Evolutionary conservation across 106 monocot genomes (phyloP).

Genomic region (Platanthera zijinensis): DNA sequence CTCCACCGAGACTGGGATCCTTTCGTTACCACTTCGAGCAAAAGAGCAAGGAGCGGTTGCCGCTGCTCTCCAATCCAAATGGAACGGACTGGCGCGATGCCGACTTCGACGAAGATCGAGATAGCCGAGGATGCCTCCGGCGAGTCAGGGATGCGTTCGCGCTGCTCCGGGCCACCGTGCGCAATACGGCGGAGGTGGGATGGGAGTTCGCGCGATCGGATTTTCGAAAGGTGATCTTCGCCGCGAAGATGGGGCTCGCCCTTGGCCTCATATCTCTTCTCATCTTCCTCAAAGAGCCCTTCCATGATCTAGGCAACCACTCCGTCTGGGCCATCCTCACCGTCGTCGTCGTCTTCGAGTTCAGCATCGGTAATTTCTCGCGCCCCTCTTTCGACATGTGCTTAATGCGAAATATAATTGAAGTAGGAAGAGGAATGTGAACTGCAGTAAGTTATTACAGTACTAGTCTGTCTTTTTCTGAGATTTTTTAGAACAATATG

Average conservation of each 20-base stretch:
- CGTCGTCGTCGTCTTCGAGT: slow-evolving; percentile 93
- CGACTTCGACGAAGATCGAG: slow-evolving; percentile 4
- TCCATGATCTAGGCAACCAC: slow-evolving; percentile 34
- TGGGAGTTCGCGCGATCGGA: slow-evolving; percentile 70
- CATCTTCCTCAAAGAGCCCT: slow-evolving; percentile 60
- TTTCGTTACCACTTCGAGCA: slow-evolving; percentile 47
- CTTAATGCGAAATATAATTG: not conserved
- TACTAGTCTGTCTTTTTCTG: not conserved
- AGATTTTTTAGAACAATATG: not conserved
- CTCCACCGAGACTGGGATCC: slow-evolving; percentile 25
- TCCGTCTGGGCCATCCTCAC: slow-evolving; percentile 93
- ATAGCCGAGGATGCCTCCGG: slow-evolving; percentile 14
- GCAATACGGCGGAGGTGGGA: slow-evolving; percentile 7
- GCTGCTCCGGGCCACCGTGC: slow-evolving; percentile 3
- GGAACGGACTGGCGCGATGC: slow-evolving; percentile 7
- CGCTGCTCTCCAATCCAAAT: slow-evolving; percentile 14
- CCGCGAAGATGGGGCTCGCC: slow-evolving; percentile 79
- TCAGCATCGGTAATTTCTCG: slow-evolving; percentile 64
- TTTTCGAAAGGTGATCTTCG: slow-evolving; percentile 61
- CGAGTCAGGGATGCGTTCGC: slow-evolving; percentile 10
- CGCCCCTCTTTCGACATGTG: not conserved
- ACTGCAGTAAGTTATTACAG: not conserved
- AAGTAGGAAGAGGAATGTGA: not conserved
- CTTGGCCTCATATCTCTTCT: slow-evolving; percentile 60
- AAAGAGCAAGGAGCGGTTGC: slow-evolving; percentile 50